Base-by-base conservation (phyloP, 352 stramenopile genomes). In the Hyaloperonospora brassicae region DNA sequence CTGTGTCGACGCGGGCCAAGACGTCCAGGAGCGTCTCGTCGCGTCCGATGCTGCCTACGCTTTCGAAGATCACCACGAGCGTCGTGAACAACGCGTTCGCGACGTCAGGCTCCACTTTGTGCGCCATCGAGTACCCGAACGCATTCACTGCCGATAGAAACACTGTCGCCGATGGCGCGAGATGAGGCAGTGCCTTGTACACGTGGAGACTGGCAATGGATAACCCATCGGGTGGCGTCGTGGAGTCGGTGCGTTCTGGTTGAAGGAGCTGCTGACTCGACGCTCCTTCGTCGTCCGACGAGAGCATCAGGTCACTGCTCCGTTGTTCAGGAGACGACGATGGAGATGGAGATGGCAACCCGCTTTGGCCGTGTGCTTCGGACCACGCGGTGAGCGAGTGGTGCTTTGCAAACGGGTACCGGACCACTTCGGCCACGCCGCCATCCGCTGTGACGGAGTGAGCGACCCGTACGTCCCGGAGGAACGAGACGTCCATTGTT, bases 101-200 rank as follows among this genome's bases (percentile, higher is more conserved):
- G 0, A 67, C 48, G 0, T 62, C 55, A 11, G 38, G 11, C 9
- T 73, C 55, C 31, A 83, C 48, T 47, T 85, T 87, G 52, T 74
- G 55, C 35, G 80, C 78, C 67, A 87, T 84, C 2, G 72, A 72
- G 50, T 87, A 87, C 42, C 72, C 63, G 51, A 85, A 87, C 23
- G 57, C 50, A 38, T 72, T 62, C 24, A 79, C 60, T 6, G 67
- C 67, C 21, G 68, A 76, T 22, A 81, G 30, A 42, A 74, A 79
- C 8, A 86, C 47, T 24, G 66, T 76, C 21, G 55, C 68, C 1
- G 66, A 76, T 1, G 76, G 66, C 24, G 73, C 60, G 10, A 84
- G 63, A 34, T 73, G 72, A 27, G 76, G 76, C 45, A 78, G 50
- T 5, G 72, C 66, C 55, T 71, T 87, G 60, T 73, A 87, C 25